phyloP scores from a whole-genome alignment of 1,284 basidiomycete species.

The Sphaerobolus stellatus region DNA sequence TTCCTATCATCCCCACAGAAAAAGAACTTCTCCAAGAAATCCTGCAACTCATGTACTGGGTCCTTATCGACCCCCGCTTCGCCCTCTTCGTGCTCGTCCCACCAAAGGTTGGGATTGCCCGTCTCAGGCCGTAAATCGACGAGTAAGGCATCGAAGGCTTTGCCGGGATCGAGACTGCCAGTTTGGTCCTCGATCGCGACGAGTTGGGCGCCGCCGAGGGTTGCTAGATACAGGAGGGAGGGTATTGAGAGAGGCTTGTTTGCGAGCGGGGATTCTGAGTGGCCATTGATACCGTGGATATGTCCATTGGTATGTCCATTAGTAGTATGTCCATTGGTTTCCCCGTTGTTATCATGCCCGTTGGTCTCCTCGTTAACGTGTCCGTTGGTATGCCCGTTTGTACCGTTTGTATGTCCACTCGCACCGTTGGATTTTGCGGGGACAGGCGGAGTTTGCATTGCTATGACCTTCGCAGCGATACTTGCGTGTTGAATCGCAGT shows the following conservation, averaged over 20 bases:
- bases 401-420: constrained; percentile 10
- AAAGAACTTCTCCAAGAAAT: constrained; percentile 68
- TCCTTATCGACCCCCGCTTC: too few species aligned
- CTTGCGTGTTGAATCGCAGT: constrained; percentile 81
- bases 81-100: constrained; percentile 33
- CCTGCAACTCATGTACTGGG: constrained; percentile 48
- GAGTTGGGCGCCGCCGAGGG: constrained; percentile 86
- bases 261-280: constrained; percentile 32
- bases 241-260: constrained; percentile 69
- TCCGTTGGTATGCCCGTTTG: too few species aligned
- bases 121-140: constrained; percentile 52
- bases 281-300: too few species aligned
- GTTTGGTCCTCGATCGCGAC: constrained; percentile 69
- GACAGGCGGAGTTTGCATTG: constrained; percentile 21
- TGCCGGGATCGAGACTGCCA: constrained; percentile 81
- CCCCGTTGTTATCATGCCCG: too few species aligned
- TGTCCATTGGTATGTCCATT: too few species aligned
- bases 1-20: constrained; percentile 90
- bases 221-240: constrained; percentile 87
- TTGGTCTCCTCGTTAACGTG: too few species aligned
- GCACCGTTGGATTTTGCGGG: not conserved
- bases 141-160: constrained; percentile 88
- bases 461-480: constrained; percentile 75
- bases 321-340: too few species aligned
- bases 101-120: constrained; percentile 66